Conservation (phyloP, 1,284 basidiomycete genomes). For the Ceratobasidium sp. region DNA sequence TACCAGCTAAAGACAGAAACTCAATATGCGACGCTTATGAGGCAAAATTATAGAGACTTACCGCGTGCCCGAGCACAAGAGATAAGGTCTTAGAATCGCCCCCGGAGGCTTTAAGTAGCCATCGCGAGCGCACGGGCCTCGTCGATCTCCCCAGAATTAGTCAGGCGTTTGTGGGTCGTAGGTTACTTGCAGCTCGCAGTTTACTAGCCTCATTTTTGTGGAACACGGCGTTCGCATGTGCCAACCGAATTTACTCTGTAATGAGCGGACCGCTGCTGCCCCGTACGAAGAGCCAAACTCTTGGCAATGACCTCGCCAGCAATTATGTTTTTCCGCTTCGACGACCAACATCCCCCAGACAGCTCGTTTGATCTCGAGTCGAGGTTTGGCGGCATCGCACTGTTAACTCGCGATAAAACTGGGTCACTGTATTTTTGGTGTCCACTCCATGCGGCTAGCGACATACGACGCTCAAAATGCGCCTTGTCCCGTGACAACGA, state of each 20-base stretch:
- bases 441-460: not conserved
- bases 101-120: conserved; percentile 11
- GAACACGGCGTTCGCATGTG: not conserved
- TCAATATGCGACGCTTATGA: too few species aligned
- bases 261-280: conserved; percentile 12
- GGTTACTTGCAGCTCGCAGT: not conserved
- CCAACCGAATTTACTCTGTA: not conserved
- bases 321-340: conserved; percentile 22
- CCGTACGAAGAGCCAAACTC: conserved; percentile 10
- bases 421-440: not conserved
- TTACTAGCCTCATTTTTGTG: not conserved
- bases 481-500: conserved; percentile 13
- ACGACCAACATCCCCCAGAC: not conserved
- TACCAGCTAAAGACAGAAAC: too few species aligned
- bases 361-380: not conserved
- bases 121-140: conserved; percentile 39
- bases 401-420: too few species aligned
- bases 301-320: not conserved
- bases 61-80: conserved; percentile 90
- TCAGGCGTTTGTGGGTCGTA: conserved; percentile 19
- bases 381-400: not conserved
- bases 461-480: not conserved
- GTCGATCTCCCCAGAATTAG: conserved; percentile 1
- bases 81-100: conserved; percentile 57
- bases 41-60: too few species aligned